Percentiles rank a stretch among this genome's conserved stretches.
phyloP scores from a whole-genome alignment of 208 protist species.

The Wallacemonas rigidus region DNA sequence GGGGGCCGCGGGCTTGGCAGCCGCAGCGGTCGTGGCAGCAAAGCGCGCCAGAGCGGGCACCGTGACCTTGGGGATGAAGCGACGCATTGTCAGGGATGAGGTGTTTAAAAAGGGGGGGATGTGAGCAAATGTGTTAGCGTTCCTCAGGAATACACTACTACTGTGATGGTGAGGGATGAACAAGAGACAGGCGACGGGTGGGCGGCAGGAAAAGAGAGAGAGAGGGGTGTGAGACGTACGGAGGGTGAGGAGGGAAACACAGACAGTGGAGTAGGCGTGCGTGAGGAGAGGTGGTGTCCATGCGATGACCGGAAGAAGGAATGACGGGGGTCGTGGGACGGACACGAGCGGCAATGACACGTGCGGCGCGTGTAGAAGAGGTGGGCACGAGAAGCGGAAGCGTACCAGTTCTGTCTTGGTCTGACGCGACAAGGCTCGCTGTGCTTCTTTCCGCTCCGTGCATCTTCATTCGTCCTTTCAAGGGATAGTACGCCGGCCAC shows the following conservation, averaged over 20 bases:
- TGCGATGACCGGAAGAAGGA: neutral
- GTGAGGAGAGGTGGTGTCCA: neutral
- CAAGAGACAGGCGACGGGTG: neutral
- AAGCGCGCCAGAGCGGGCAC: slow-evolving; percentile 42
- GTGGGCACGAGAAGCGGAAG: too few relatives aligned
- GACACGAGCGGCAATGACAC: neutral
- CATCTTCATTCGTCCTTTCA: too few relatives aligned
- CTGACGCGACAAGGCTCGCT: too few relatives aligned
- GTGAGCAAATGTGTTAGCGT: slow-evolving; percentile 10
- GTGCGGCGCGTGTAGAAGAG: too few relatives aligned
- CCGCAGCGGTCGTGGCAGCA: slow-evolving; percentile 36
- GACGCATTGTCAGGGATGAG: slow-evolving; percentile 39
- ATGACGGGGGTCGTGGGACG: neutral
- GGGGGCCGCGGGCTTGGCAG: slow-evolving; percentile 29
- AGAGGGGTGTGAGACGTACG: neutral
- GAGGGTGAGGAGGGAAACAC: neutral
- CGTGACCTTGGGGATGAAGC: slow-evolving; percentile 52
- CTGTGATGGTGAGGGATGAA: neutral
- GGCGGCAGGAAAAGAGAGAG: neutral
- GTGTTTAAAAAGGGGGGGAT: neutral
- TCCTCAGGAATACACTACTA: neutral
- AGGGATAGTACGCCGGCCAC: too few relatives aligned
- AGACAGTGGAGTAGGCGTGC: neutral
- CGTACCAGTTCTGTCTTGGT: too few relatives aligned
- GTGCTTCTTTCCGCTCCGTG: too few relatives aligned